Base-by-base conservation (phyloP, 2,329 filamentous ascomycete genomes). In the Pseudogymnoascus sp. region DNA sequence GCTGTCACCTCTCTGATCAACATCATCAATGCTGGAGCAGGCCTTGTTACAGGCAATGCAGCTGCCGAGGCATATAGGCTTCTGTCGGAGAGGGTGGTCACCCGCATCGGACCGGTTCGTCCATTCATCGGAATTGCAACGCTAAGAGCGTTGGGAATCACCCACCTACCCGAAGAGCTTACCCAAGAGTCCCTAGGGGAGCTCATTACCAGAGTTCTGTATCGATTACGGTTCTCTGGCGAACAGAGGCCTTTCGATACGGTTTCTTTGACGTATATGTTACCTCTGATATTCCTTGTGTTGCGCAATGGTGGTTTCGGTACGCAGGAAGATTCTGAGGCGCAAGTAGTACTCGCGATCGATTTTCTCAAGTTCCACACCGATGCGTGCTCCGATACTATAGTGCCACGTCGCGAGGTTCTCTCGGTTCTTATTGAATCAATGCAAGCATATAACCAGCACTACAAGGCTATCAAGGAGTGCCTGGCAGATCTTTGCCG, bases 381-480 rank as follows among this genome's bases (percentile, higher is more conserved):
- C 0, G 86, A 88, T 70, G 83, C 87, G 28, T 96, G 88, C 72
- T 81, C 84, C 31, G 89, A 96, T 69, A 80, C 84, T 61, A 83
- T 86, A 33, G 82, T 97, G 25, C 92, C 93, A 31, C 86, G 94
- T 7, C 81, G 84, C 61, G 84, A 92, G 64, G 80, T 96, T 38
- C 75, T 97, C 3, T 79, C 83, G 2, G 80, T 83, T 3, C 79
- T 99, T 38, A 87, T 96, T 63, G 80, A 80, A 50, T 88, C 92
- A 1, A 95, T 99, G 90, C 90, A 95, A 73, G 83, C 78, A 65
- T 96, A 96, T 74, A 88, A 86, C 50, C 92, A 96, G 71, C 94
- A 99, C 75, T 97, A 97, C 79, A 96, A 96, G 76, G 80, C 92
- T 64, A 86, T 97, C 76, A 96, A 93, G 74, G 94, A 99, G 75